Evolutionary conservation across 2,329 filamentous ascomycete species (phyloP), one percentile per base, ranked within the genome.

Genomic region (Aureobasidium sp.): DNA sequence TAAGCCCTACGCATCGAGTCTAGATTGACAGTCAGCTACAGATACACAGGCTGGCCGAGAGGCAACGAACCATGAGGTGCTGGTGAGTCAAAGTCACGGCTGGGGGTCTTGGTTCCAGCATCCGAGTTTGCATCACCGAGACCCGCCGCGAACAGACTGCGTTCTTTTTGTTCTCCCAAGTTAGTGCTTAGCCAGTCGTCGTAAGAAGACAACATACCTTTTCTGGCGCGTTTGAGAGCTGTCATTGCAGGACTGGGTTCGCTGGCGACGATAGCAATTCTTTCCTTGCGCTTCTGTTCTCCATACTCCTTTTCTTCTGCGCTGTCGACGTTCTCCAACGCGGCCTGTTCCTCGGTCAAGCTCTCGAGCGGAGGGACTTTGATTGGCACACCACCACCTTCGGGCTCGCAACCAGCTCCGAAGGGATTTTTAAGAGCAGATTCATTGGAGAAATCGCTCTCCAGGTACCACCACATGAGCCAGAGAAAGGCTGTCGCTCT

Each of bases 401-500:
- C 66, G 42, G 72, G 69, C 79, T 72, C 68, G 59, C 74, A 72
- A n/a, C 79, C 79, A 11, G 73, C 73, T 0, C 94, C 94, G 68
- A 97, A 99, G 0, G 94, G 94, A 70, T 99, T 99, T 67, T 90
- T 87, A 50, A 90, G 82, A 48, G 91, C 93, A 61, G 90, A 91
- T 69, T 96, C 90, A 67, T 88, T 85, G 0, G 90, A 90, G 67
- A 97, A 97, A 72, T 97, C 91, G 32, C 92, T 96, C 73, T 99
- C 94, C n/a, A 99, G 82, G 71, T 99, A 97, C 80, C 94, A 97
- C 94, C 94, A 99, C 86, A 99, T 95, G 65, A 99, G 79, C 94
- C 94, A 99, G 25, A 99, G 77, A 68, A 99, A 99, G 0, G 93
- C 93, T 48, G 79, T 86, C 1, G 94, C 92, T 65, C 94, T 85